phyloP scores from a whole-genome alignment of 106 monocot species.

The Phalaenopsis aphrodite region DNA sequence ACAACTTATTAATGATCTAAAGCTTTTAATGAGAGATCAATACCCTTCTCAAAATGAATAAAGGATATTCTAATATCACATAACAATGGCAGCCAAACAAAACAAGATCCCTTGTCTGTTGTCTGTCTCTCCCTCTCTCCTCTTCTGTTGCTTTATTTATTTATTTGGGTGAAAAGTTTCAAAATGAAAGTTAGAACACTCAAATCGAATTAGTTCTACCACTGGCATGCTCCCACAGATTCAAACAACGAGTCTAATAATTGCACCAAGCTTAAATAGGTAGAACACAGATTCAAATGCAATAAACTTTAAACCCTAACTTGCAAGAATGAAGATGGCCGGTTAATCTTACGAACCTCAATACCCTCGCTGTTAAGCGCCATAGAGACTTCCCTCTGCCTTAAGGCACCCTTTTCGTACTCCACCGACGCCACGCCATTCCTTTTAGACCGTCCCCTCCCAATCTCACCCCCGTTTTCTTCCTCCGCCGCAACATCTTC shows the following conservation, averaged over 20 bases:
- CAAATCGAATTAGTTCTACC: not conserved
- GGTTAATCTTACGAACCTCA: slow-evolving; percentile 29
- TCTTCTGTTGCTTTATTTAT: too few relatives aligned
- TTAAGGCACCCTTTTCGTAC: slow-evolving; percentile 10
- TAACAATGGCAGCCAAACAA: too few relatives aligned
- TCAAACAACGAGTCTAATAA: not conserved
- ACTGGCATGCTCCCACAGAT: not conserved
- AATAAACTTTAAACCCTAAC: not conserved
- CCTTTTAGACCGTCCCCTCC: slow-evolving; percentile 12
- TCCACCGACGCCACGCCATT: slow-evolving; percentile 25
- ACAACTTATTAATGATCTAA: slow-evolving; percentile 1
- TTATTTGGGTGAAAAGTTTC: not conserved
- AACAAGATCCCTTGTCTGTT: not conserved
- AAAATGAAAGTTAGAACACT: not conserved
- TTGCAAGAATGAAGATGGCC: not conserved
- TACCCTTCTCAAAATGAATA: too few relatives aligned
- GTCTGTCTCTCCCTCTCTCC: not conserved
- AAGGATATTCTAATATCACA: too few relatives aligned
- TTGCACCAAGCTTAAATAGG: not conserved
- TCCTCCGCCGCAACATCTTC: slow-evolving; percentile 14
- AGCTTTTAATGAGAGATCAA: not conserved
- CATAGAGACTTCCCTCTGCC: slow-evolving; percentile 48
- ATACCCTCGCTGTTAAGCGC: slow-evolving; percentile 64
- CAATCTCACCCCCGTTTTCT: slow-evolving; percentile 7
- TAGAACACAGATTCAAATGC: not conserved